Conservation (phyloP, 2,329 filamentous ascomycete genomes). For the Dendrostoma leiphaemia region DNA sequence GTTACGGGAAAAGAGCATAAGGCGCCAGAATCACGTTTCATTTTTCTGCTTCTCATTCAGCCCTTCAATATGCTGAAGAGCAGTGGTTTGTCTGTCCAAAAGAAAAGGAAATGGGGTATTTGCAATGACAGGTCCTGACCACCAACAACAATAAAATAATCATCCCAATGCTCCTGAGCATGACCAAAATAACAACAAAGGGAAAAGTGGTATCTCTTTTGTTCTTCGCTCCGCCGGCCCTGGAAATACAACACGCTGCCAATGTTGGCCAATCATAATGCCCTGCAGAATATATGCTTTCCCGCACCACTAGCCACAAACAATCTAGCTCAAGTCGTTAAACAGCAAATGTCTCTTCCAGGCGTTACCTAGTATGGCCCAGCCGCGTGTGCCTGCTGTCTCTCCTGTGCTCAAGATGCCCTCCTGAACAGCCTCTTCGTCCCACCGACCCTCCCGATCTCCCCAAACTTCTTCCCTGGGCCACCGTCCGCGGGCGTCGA, state of each 20-base stretch:
- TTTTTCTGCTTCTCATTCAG: too few species aligned
- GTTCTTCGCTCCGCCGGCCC: too few species aligned
- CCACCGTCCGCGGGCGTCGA: constrained; percentile 27
- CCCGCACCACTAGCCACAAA: too few species aligned
- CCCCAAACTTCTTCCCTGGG: constrained; percentile 56
- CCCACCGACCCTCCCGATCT: constrained; percentile 68
- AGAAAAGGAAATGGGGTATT: constrained; percentile 13
- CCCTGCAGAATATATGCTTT: too few species aligned
- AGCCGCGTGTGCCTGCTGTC: constrained; percentile 7
- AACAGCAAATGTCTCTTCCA: too few species aligned
- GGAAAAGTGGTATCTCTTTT: constrained; percentile 18
- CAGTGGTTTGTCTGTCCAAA: background rate
- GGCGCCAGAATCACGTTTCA: too few species aligned
- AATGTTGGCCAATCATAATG: too few species aligned
- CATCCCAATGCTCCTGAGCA: background rate
- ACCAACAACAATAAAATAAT: background rate
- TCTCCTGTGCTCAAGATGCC: constrained; percentile 19
- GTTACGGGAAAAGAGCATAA: too few species aligned
- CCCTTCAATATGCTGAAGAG: background rate
- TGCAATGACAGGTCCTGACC: constrained; percentile 7
- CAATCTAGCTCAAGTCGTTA: too few species aligned
- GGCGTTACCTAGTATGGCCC: too few species aligned
- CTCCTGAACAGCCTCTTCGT: constrained; percentile 70
- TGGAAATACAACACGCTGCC: constrained; percentile 5
- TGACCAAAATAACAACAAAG: constrained; percentile 4